These are phyloP conservation scores for Eimeria maxima DNA, from an alignment of 169 alveolate species.

Conservation along the genomic window DNA sequence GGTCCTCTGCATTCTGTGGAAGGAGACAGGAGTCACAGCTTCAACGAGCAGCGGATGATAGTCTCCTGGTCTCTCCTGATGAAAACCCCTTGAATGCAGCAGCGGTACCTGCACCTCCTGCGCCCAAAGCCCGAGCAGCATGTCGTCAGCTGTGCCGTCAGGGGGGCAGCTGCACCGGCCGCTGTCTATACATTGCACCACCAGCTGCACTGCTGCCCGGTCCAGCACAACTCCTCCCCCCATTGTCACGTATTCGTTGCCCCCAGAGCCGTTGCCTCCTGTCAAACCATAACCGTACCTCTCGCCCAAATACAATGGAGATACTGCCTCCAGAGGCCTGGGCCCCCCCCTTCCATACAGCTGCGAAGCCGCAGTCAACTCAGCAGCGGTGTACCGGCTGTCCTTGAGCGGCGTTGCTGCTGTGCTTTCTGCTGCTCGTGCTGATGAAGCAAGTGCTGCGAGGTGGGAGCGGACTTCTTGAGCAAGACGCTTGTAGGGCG, in stretches of 20 bases:
- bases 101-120: constrained; percentile 48
- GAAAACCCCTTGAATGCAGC: constrained; percentile 61
- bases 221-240: constrained; percentile 73
- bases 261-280: background rate
- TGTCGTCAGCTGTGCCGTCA: constrained; percentile 75
- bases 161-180: constrained; percentile 48
- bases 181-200: constrained; percentile 41
- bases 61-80: constrained; percentile 76
- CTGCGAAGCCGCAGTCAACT: background rate
- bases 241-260: constrained; percentile 56
- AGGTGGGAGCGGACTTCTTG: background rate
- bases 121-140: constrained; percentile 77
- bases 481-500: constrained; percentile 33
- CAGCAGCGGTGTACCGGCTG: constrained; percentile 6
- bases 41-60: constrained; percentile 52
- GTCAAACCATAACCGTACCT: constrained; percentile 65
- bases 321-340: constrained; percentile 10
- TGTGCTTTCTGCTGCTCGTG: background rate
- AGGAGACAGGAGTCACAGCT: constrained; percentile 53
- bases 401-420: background rate
- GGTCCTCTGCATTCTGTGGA: constrained; percentile 44
- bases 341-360: constrained; percentile 25
- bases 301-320: constrained; percentile 70
- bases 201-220: constrained; percentile 40
- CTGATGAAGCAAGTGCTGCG: background rate